Conservation (phyloP, 2,329 filamentous ascomycete species). For the Coniella lustricola region DNA sequence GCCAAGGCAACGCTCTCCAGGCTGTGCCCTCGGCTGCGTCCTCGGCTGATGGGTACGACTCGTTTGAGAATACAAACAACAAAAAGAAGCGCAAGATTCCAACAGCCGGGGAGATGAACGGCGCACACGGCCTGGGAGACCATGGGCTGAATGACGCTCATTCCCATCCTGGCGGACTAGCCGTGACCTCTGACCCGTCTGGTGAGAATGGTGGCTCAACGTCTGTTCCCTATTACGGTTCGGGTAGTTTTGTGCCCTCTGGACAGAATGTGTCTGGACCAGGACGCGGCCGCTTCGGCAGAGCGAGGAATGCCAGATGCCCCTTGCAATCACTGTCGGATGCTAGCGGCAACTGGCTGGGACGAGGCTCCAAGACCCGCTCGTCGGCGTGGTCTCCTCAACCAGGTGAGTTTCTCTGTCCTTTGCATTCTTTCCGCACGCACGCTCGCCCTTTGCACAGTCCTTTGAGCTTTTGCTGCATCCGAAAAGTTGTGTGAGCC, state of each 20-base stretch:
- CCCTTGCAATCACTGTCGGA: constrained; percentile 55
- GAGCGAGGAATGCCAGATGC: constrained; percentile 54
- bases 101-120: constrained; percentile 63
- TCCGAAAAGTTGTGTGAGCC: constrained; percentile 2
- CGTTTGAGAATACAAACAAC: constrained; percentile 97
- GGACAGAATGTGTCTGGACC: constrained; percentile 74
- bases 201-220: constrained; percentile 16
- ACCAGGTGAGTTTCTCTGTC: constrained; percentile 34
- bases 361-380: constrained; percentile 39
- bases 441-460: background rate
- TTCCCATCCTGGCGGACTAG: constrained; percentile 24
- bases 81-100: constrained; percentile 99
- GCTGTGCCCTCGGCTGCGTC: constrained; percentile 62
- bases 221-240: constrained; percentile 31
- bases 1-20: constrained; percentile 38
- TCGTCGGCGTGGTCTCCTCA: constrained; percentile 37
- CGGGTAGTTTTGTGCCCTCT: constrained; percentile 47
- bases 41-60: constrained; percentile 84
- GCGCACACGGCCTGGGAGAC: constrained; percentile 27
- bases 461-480: too few species aligned
- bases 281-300: constrained; percentile 76
- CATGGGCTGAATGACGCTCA: constrained; percentile 26
- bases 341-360: constrained; percentile 48
- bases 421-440: background rate
- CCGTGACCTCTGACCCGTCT: constrained; percentile 21